Percentiles rank a stretch among this genome's conserved stretches.
phyloP scores from a whole-genome alignment of 31 red algal genomes.

The Porphyra umbilicalis region DNA sequence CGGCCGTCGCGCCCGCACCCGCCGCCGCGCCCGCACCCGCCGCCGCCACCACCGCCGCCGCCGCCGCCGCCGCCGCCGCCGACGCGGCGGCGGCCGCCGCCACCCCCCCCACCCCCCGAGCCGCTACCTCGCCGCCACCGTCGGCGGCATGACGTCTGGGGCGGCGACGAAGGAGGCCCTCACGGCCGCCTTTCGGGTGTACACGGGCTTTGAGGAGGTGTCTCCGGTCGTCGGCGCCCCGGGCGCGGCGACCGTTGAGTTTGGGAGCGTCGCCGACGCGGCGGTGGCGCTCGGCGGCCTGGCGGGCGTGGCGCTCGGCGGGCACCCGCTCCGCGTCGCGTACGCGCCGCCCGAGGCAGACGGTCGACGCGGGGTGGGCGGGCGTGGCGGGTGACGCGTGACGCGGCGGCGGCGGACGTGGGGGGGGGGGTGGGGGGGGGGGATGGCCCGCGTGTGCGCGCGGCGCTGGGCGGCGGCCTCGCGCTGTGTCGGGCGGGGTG shows the following conservation, averaged over 20 bases:
- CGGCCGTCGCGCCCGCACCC: too few species aligned
- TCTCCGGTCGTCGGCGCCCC: conserved; percentile 34
- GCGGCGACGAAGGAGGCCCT: conserved; percentile 17
- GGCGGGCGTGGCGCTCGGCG: conserved; percentile 20
- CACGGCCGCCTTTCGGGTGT: conserved; percentile 44
- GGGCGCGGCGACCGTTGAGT: conserved; percentile 77
- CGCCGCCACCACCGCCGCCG: not conserved
- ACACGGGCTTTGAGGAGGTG: conserved; percentile 71
- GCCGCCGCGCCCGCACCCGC: too few species aligned
- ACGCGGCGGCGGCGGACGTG: too few species aligned
- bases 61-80: too few species aligned
- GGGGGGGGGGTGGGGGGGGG: not conserved
- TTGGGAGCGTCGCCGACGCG: conserved; percentile 46
- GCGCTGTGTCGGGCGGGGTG: too few species aligned
- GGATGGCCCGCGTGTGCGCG: not conserved
- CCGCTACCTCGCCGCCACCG: conserved; percentile 27
- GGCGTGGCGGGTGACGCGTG: not conserved
- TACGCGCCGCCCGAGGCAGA: not conserved
- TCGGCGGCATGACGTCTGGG: conserved; percentile 1
- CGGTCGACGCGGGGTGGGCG: not conserved
- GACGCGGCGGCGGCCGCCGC: not conserved
- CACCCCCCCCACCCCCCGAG: conserved; percentile 20
- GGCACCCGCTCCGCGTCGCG: not conserved
- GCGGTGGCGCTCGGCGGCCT: conserved; percentile 60
- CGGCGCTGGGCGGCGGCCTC: too few species aligned